phyloP scores from a whole-genome alignment of 768 basidiomycete genomes.

The Paxillus involutus region DNA sequence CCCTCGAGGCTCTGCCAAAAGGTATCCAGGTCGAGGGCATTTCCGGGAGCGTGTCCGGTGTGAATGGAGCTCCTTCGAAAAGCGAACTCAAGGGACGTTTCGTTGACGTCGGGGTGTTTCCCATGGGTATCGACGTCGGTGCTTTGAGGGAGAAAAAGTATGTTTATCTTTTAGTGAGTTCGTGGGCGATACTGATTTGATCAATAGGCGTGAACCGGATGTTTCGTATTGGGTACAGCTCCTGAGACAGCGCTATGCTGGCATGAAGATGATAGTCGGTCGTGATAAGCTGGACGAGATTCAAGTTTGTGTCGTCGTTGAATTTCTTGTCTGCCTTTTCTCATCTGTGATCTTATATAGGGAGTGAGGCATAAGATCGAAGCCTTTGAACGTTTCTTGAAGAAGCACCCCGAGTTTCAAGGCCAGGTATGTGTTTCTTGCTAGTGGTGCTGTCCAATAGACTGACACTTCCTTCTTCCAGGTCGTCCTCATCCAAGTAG shows the following conservation, averaged over 20 bases:
- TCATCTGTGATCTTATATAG: conserved; percentile 20
- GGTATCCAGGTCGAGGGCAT: conserved; percentile 63
- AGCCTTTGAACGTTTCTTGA: conserved; percentile 81
- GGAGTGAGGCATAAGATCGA: conserved; percentile 83
- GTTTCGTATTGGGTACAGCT: conserved; percentile 81
- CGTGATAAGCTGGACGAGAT: conserved; percentile 88
- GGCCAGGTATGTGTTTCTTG: conserved; percentile 49
- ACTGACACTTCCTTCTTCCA: conserved; percentile 17
- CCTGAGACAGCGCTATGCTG: conserved; percentile 78
- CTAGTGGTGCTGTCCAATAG: not conserved
- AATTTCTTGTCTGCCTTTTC: not conserved
- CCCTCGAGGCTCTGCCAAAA: conserved; percentile 79
- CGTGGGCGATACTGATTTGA: conserved; percentile 6
- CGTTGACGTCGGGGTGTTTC: conserved; percentile 85
- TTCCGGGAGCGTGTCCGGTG: conserved; percentile 1
- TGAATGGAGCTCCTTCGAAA: not conserved
- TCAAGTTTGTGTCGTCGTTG: conserved; percentile 41
- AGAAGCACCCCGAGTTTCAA: conserved; percentile 76
- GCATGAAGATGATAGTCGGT: conserved; percentile 86
- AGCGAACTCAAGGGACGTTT: conserved; percentile 48
- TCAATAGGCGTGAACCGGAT: conserved; percentile 63
- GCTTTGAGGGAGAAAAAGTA: conserved; percentile 67
- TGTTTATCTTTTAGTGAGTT: conserved; percentile 18
- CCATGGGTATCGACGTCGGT: conserved; percentile 85
- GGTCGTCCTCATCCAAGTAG: conserved; percentile 86